Base-by-base conservation (phyloP, 331 rosid species). In the Malus hybrid region DNA sequence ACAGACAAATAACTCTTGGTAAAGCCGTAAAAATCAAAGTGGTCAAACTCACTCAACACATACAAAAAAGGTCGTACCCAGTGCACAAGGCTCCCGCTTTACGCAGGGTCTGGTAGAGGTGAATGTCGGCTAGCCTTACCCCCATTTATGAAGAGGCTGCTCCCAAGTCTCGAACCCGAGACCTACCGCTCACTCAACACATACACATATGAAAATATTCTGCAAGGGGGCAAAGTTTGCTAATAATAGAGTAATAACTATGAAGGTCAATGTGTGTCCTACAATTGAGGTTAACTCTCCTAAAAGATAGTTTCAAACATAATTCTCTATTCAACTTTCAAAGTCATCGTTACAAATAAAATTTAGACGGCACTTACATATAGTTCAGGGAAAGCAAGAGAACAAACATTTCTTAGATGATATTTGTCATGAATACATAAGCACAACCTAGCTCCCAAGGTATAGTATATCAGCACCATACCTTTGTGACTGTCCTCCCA, bases 401-500 rank as follows among this genome's bases (percentile, higher is more conserved):
- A 14, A 59, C 9, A 13, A 34, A 34, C 36, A 34, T 57, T 48
- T 8, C 14, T 62, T 5, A 33, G 55, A 44, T 7, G n/a, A 11
- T 22, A 20, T 36, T 67, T 67, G 28, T 46, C 36, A 44, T 44
- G 22, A 69, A 5, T 44, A 69, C 52, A 36, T 67, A 14, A 22
- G 59, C 13, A 42, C 44, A 61, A 46, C 7, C 63, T 39, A 68
- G 31, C 29, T 52, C 28, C 76, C 2, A 33, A 61, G 73, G 64
- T 31, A 59, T 54, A 67, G 61, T 52, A 73, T 20, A 78, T 69
- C 64, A 39, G 34, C 74, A 77, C 75, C 75, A 67, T 64, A 95
- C 99, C 99, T 95, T 95, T 70, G 96, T 20, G 48, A 90, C 74
- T 27, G 85, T 80, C 90, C 99, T 90, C 63, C 96, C 97, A 75